A percentile compares a stretch with the other conserved stretches of the same genome.
Evolutionary conservation across 1,284 basidiomycete genomes (phyloP).

Genomic region (Meira nashicola): DNA sequence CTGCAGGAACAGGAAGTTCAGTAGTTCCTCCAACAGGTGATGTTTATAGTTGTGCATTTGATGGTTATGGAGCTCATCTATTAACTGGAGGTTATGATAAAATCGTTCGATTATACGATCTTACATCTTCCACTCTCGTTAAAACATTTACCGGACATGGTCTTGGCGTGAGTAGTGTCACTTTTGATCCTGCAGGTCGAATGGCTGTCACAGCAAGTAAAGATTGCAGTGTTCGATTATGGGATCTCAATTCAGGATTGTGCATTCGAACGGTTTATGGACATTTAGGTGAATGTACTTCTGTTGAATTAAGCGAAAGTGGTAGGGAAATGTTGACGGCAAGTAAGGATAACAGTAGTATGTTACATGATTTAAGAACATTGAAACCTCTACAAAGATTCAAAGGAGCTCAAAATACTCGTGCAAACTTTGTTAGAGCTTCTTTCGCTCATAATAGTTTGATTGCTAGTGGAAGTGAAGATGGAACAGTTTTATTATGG

Average conservation of each 20-base stretch:
- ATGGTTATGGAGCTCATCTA: constrained; percentile 53
- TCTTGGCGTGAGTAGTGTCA: constrained; percentile 47
- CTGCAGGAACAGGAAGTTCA: constrained; percentile 6
- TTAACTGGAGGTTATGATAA: constrained; percentile 57
- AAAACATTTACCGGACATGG: constrained; percentile 58
- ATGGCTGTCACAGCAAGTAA: constrained; percentile 56
- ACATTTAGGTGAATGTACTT: constrained; percentile 57
- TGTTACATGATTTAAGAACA: constrained; percentile 31
- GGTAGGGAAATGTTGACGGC: constrained; percentile 56
- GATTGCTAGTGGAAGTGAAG: constrained; percentile 56
- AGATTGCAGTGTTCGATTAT: constrained; percentile 57
- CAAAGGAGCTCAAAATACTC: constrained; percentile 58
- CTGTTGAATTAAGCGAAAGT: constrained; percentile 56
- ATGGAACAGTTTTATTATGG: constrained; percentile 51
- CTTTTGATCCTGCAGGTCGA: constrained; percentile 56
- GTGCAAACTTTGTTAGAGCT: constrained; percentile 57
- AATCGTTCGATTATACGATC: constrained; percentile 56
- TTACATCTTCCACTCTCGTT: constrained; percentile 54
- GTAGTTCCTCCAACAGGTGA: constrained; percentile 48
- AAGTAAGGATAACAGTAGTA: constrained; percentile 55
- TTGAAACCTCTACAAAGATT: constrained; percentile 55
- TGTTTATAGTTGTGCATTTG: constrained; percentile 56
- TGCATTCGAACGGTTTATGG: constrained; percentile 55
- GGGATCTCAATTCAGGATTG: constrained; percentile 57
- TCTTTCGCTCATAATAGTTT: constrained; percentile 55